phyloP scores from a whole-genome alignment of 2,329 filamentous ascomycete species.

The Daldinia sp. region DNA sequence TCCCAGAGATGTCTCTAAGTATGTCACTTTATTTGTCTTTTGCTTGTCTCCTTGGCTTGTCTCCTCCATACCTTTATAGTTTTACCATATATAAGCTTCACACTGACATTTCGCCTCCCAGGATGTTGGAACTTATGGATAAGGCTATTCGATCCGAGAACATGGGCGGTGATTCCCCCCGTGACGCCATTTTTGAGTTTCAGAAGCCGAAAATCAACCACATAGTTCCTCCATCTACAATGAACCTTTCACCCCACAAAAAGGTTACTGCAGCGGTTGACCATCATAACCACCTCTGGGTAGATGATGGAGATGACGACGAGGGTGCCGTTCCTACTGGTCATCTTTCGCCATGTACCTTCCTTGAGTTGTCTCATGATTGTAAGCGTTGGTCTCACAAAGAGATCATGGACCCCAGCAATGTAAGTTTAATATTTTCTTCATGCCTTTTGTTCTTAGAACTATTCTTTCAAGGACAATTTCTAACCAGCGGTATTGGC shows the following conservation, averaged over 20 bases:
- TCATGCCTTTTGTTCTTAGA: neutral
- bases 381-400: conserved; percentile 50
- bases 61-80: neutral
- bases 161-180: conserved; percentile 41
- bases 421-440: conserved; percentile 31
- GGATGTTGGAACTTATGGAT: conserved; percentile 44
- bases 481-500: conserved; percentile 3
- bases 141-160: conserved; percentile 34
- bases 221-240: neutral
- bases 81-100: neutral
- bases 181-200: conserved; percentile 44
- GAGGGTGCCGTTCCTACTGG: conserved; percentile 56
- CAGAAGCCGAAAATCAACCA: conserved; percentile 27
- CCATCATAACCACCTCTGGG: conserved; percentile 30
- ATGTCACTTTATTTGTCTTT: conserved; percentile 13
- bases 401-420: conserved; percentile 52
- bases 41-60: neutral
- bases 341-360: conserved; percentile 58
- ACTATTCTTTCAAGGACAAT: neutral
- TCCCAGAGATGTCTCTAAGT: conserved; percentile 40
- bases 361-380: conserved; percentile 55
- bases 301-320: conserved; percentile 44
- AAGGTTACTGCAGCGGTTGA: conserved; percentile 26
- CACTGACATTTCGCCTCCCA: conserved; percentile 26
- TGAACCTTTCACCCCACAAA: neutral